Evolutionary conservation across 2,329 filamentous ascomycete genomes (phyloP).

Genomic region (Didymellaceae sp.): DNA sequence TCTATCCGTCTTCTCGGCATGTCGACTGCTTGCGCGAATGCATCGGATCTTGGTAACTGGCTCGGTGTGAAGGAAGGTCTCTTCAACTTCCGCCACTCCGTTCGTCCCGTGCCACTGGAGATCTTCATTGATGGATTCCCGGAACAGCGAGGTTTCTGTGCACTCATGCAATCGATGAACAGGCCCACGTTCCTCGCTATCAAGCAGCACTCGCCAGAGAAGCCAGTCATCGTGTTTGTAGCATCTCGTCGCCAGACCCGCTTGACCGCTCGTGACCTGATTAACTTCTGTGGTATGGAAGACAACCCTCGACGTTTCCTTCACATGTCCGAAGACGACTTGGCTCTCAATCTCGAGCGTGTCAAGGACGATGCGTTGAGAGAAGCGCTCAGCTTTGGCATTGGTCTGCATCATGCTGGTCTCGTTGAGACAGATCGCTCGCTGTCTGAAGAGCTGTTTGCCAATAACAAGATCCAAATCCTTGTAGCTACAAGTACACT

Average conservation of each 20-base stretch:
- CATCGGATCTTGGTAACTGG: conserved; percentile 93
- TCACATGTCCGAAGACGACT: conserved; percentile 91
- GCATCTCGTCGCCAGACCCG: conserved; percentile 94
- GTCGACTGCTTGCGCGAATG: conserved; percentile 98
- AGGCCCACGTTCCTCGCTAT: conserved; percentile 94
- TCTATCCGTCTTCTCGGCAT: conserved; percentile 93
- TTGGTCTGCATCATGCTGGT: conserved; percentile 95
- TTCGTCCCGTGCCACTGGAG: conserved; percentile 92
- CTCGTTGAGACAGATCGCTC: conserved; percentile 93
- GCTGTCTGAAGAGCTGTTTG: conserved; percentile 90
- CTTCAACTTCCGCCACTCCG: conserved; percentile 97
- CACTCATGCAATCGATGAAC: conserved; percentile 99
- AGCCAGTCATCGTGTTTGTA: conserved; percentile 98
- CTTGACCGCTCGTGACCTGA: conserved; percentile 92
- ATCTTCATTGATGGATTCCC: conserved; percentile 98
- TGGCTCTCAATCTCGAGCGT: conserved; percentile 82
- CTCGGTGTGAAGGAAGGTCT: conserved; percentile 92
- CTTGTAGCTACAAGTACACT: conserved; percentile 94
- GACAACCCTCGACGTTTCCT: conserved; percentile 95
- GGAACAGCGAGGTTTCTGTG: conserved; percentile 92
- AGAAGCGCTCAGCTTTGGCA: conserved; percentile 96
- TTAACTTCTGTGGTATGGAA: conserved; percentile 98
- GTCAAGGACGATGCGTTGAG: conserved; percentile 93
- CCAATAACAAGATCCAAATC: conserved; percentile 98
- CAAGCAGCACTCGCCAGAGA: conserved; percentile 93